Conservation (phyloP, 768 basidiomycete species). For the Leucosporidium creatinivorum region DNA sequence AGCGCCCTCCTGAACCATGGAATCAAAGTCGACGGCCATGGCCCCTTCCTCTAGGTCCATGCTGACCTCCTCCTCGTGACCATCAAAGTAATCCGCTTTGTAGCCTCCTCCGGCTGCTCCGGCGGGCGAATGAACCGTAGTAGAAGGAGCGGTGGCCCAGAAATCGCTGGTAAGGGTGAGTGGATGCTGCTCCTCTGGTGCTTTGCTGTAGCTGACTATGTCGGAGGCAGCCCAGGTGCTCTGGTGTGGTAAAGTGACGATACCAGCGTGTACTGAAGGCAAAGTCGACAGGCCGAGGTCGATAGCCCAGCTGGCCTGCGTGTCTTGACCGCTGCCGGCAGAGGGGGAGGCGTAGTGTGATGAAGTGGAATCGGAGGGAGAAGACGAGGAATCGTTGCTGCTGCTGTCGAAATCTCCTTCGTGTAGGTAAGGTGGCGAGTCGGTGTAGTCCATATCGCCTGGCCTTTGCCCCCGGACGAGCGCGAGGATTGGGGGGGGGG, state of each 20-base stretch:
- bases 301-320: background rate
- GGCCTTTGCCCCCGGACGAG: too few relatives aligned
- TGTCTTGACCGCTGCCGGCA: background rate
- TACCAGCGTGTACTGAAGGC: background rate
- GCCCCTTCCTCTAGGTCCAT: too few relatives aligned
- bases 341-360: background rate
- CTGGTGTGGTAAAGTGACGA: background rate
- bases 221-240: background rate
- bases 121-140: background rate
- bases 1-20: slow-evolving; percentile 29
- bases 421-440: too few relatives aligned
- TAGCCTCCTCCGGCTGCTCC: background rate
- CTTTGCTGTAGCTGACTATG: background rate
- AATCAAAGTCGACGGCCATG: slow-evolving; percentile 25
- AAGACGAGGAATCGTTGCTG: background rate
- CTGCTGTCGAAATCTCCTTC: too few relatives aligned
- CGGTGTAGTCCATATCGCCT: too few relatives aligned
- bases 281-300: background rate
- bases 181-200: background rate
- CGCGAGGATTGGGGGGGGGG: too few relatives aligned
- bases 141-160: background rate
- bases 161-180: slow-evolving; percentile 1
- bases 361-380: background rate
- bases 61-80: background rate
- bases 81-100: background rate